Percentiles rank a stretch among this genome's conserved stretches.
Conservation (phyloP, 2,329 filamentous ascomycete species). For the Corinectria fuckeliana region DNA sequence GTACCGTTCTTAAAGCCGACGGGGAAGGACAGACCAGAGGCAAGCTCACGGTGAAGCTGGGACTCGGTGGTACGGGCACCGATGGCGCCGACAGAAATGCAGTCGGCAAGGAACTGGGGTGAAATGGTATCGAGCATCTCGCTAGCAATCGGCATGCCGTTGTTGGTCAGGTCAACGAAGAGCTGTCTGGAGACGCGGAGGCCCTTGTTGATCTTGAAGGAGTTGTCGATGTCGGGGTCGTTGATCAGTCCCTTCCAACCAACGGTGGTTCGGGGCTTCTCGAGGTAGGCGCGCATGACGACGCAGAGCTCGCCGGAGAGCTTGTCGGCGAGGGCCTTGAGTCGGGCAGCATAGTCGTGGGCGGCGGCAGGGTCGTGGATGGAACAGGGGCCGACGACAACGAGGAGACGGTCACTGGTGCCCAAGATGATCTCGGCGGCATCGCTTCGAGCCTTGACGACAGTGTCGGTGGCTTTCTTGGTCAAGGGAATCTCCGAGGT, state of each 20-base stretch:
- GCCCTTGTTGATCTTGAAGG: constrained; percentile 99
- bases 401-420: constrained; percentile 84
- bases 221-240: constrained; percentile 96
- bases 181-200: constrained; percentile 90
- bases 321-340: constrained; percentile 79
- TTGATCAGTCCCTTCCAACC: constrained; percentile 99
- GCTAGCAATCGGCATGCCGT: constrained; percentile 92
- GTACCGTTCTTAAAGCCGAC: constrained; percentile 99
- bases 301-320: constrained; percentile 85
- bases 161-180: constrained; percentile 86
- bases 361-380: constrained; percentile 93
- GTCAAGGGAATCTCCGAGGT: constrained; percentile 82
- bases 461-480: constrained; percentile 67
- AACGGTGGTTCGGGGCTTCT: constrained; percentile 97
- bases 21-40: constrained; percentile 93
- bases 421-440: constrained; percentile 79
- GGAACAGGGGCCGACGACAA: constrained; percentile 94
- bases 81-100: constrained; percentile 94
- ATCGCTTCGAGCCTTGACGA: constrained; percentile 73
- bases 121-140: constrained; percentile 99
- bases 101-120: constrained; percentile 94
- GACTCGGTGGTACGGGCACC: constrained; percentile 96
- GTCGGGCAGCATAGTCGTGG: constrained; percentile 82
- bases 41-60: constrained; percentile 94
- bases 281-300: constrained; percentile 98